A percentile compares a stretch with the other conserved stretches of the same genome.
phyloP scores from a whole-genome alignment of 2,329 filamentous ascomycete genomes.

The Mycosphaerella arachidis region DNA sequence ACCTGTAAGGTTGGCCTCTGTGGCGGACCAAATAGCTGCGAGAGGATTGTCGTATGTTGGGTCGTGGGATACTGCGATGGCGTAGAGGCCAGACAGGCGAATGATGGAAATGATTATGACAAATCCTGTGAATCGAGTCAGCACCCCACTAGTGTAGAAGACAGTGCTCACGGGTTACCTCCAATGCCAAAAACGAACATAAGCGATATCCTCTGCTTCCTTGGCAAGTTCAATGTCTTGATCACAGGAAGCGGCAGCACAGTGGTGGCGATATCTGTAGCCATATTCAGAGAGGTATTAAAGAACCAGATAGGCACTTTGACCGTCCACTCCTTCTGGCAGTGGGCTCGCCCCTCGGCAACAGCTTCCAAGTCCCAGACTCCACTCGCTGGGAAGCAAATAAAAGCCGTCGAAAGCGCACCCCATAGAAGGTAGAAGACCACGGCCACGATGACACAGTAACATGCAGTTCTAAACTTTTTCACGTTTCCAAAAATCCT shows the following conservation, averaged over 20 bases:
- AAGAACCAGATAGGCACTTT: conserved; percentile 14
- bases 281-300: conserved; percentile 31
- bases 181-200: conserved; percentile 33
- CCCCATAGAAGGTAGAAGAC: conserved; percentile 10
- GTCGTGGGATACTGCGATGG: conserved; percentile 20
- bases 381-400: conserved; percentile 4
- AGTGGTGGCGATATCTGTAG: conserved; percentile 31
- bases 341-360: background rate
- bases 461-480: conserved; percentile 8
- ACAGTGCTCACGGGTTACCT: background rate
- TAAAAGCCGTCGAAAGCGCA: conserved; percentile 7
- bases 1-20: conserved; percentile 27
- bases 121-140: conserved; percentile 8
- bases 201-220: conserved; percentile 25
- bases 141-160: background rate
- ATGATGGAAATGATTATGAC: conserved; percentile 23
- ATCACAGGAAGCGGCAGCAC: conserved; percentile 32
- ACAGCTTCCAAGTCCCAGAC: conserved; percentile 8
- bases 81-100: conserved; percentile 22
- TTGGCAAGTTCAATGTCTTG: conserved; percentile 25
- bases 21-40: conserved; percentile 20
- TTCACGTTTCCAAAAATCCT: conserved; percentile 7
- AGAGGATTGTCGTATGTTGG: conserved; percentile 24
- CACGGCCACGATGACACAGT: conserved; percentile 1
- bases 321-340: background rate